Base-by-base conservation (phyloP, 2,329 filamentous ascomycete species). In the Botrytis tulipae region DNA sequence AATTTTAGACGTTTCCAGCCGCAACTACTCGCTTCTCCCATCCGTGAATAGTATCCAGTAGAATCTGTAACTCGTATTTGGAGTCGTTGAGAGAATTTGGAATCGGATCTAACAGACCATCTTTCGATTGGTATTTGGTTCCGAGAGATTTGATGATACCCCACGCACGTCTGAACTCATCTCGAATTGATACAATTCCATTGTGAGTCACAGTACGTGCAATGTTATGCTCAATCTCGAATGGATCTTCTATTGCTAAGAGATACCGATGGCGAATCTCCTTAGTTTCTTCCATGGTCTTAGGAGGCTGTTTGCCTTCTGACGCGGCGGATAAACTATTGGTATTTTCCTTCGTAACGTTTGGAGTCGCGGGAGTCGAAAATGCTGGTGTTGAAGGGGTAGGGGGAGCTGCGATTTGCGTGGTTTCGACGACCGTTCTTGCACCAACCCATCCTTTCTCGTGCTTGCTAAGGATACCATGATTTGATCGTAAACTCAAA, bases 241-340 rank as follows among this genome's bases (percentile, higher is more conserved):
- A 97, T 0, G 95, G 95, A 81, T 97, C 95, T 80, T 97, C 95
- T 74, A 98, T 95, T 46, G 93, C 93, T 77, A 97, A 92, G 7
- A 97, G 87, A 81, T 94, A 97, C 20, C 94, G 89, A 79, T 94
- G 89, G 3, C 92, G 89, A 22, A 95, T 87, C 79, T 94, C 92
- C 77, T 92, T 93, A 10, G 76, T 78, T 63, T 82, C 80, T 70
- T 80, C 80, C 18, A 79, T 71, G 0, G 74, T 77, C 70, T 77
- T 78, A 40, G 63, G 42, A 18, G 66, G 68, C 14, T 72, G 69
- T 54, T 76, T 73, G 6, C 67, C 32, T 72, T 74, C 70, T 32
- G 69, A 20, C 40, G 76, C 75, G 14, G 35, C 40, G 22, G 59
- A 18, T 54, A 16, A 29, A 42, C 16, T 57, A 37, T 6, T 20